Evolutionary conservation across 805 yeast species (phyloP).

Genomic region (Yarrowia osloensis): DNA sequence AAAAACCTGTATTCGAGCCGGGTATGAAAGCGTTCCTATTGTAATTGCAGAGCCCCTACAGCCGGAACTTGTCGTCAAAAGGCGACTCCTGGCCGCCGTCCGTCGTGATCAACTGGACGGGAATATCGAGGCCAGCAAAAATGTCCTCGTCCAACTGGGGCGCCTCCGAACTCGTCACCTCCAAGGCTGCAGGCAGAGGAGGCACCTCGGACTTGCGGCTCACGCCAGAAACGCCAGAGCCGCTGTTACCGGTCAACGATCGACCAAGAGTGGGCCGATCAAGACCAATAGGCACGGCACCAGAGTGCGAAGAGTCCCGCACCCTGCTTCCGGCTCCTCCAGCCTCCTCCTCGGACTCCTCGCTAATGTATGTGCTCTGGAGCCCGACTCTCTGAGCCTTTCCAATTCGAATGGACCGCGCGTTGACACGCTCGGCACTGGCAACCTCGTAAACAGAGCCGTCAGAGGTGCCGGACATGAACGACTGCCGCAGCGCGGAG

Average conservation of each 20-base stretch:
- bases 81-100: constrained; percentile 10
- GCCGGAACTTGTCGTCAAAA: constrained; percentile 20
- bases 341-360: constrained; percentile 16
- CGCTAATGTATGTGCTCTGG: constrained; percentile 6
- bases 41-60: background rate
- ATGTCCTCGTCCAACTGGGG: constrained; percentile 17
- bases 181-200: background rate
- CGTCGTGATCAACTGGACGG: constrained; percentile 11
- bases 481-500: constrained; percentile 4
- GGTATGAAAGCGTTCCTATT: background rate
- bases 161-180: background rate
- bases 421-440: constrained; percentile 34
- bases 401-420: constrained; percentile 43
- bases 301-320: background rate
- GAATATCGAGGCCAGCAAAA: constrained; percentile 17
- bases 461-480: constrained; percentile 8
- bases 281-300: constrained; percentile 9
- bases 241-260: background rate
- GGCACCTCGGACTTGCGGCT: constrained; percentile 6
- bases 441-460: constrained; percentile 15
- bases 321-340: background rate
- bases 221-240: background rate
- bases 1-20: background rate
- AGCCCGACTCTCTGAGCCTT: constrained; percentile 18
- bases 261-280: constrained; percentile 4